A percentile compares a stretch with the other conserved stretches of the same genome.
Evolutionary conservation across 2,329 filamentous ascomycete species (phyloP).

Genomic region (Truncatella angustata): DNA sequence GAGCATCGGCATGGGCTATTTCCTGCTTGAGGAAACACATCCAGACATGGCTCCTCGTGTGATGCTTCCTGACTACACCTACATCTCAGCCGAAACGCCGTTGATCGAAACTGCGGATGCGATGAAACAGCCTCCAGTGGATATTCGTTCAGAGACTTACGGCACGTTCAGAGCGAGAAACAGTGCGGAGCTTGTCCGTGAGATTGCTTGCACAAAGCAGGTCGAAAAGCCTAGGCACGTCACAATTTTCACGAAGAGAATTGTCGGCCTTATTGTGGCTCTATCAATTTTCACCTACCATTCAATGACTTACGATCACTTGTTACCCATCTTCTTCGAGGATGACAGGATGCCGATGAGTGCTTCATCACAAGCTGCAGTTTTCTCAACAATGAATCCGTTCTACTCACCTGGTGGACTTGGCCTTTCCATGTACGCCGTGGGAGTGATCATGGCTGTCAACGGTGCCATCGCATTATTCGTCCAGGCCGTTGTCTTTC

Average conservation of each 20-base stretch:
- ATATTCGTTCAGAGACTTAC: constrained; percentile 76
- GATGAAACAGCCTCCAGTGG: constrained; percentile 68
- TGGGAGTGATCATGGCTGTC: constrained; percentile 60
- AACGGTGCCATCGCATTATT: constrained; percentile 59
- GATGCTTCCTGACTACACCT: constrained; percentile 45
- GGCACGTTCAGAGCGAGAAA: constrained; percentile 59
- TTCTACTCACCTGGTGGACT: constrained; percentile 62
- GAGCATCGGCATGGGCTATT: constrained; percentile 77
- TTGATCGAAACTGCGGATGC: constrained; percentile 74
- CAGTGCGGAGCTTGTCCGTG: constrained; percentile 49
- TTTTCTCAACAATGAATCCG: constrained; percentile 32
- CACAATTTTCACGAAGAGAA: constrained; percentile 55
- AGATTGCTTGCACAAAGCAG: constrained; percentile 21
- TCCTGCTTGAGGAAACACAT: constrained; percentile 85
- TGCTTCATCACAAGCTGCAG: constrained; percentile 27
- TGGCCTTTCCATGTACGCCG: constrained; percentile 59
- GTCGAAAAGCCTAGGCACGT: constrained; percentile 32
- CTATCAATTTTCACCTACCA: constrained; percentile 92
- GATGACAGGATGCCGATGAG: constrained; percentile 57
- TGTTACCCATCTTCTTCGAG: constrained; percentile 90
- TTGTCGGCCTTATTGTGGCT: constrained; percentile 76
- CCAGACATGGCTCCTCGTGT: constrained; percentile 69
- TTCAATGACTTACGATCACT: constrained; percentile 90
- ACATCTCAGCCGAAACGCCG: constrained; percentile 66
- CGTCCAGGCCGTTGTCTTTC: constrained; percentile 60